Conservation (phyloP, 2,329 filamentous ascomycete species). For the Didymella glomerata region DNA sequence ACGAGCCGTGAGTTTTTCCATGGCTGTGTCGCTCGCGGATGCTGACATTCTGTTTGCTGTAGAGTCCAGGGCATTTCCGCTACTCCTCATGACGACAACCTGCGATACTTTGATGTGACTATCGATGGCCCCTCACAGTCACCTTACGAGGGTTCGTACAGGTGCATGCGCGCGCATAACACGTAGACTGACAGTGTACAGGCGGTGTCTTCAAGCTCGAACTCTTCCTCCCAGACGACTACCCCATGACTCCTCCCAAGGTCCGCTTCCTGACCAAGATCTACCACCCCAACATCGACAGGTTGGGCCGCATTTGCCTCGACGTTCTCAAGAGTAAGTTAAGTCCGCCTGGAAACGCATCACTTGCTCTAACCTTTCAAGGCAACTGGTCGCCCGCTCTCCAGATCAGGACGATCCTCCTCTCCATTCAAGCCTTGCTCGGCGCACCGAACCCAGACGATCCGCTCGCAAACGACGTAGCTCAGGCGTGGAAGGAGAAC, state of each 20-base stretch:
- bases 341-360: not conserved
- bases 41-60: slow-evolving; percentile 22
- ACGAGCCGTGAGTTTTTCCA: slow-evolving; percentile 78
- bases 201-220: slow-evolving; percentile 94
- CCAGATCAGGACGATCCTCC: slow-evolving; percentile 97
- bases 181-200: slow-evolving; percentile 37
- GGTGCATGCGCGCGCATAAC: not conserved
- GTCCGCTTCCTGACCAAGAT: slow-evolving; percentile 99
- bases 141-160: slow-evolving; percentile 85
- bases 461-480: slow-evolving; percentile 96
- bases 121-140: slow-evolving; percentile 93
- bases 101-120: slow-evolving; percentile 97
- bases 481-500: slow-evolving; percentile 97
- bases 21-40: not conserved
- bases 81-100: slow-evolving; percentile 94
- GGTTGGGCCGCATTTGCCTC: slow-evolving; percentile 93
- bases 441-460: slow-evolving; percentile 98
- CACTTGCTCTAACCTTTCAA: slow-evolving; percentile 50
- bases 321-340: slow-evolving; percentile 91
- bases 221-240: slow-evolving; percentile 97
- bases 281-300: slow-evolving; percentile 99
- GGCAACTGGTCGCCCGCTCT: slow-evolving; percentile 99
- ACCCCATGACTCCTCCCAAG: slow-evolving; percentile 98
- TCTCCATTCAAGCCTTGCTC: slow-evolving; percentile 95
- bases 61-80: slow-evolving; percentile 97